phyloP scores from a whole-genome alignment of 768 basidiomycete species.

The Lactifluus echinatus region DNA sequence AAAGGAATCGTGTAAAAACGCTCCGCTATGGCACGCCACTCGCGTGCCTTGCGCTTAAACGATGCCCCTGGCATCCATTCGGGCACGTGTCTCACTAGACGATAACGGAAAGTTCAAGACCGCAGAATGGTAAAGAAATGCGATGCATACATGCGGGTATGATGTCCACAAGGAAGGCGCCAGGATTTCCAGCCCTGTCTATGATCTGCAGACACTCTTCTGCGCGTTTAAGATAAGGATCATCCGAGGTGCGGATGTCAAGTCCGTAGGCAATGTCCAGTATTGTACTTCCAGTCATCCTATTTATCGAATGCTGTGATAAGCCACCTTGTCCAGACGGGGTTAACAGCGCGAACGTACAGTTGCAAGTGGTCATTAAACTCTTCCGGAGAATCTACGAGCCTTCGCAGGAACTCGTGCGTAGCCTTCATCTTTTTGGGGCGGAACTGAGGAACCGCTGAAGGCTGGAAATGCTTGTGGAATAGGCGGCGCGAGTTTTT shows the following conservation, averaged over 20 bases:
- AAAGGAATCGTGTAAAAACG: constrained; percentile 18
- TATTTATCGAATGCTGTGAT: neutral
- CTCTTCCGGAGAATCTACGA: constrained; percentile 29
- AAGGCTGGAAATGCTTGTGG: constrained; percentile 23
- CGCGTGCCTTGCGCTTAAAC: constrained; percentile 21
- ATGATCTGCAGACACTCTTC: constrained; percentile 18
- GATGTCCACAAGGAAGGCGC: constrained; percentile 23
- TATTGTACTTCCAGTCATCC: constrained; percentile 19
- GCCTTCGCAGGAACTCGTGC: constrained; percentile 27
- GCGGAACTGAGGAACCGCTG: constrained; percentile 23
- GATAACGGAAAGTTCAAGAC: neutral
- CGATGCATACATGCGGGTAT: constrained; percentile 22
- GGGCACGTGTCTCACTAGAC: constrained; percentile 22
- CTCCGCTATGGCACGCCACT: constrained; percentile 19
- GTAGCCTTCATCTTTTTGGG: constrained; percentile 27
- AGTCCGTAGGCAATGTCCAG: constrained; percentile 18
- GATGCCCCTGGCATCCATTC: constrained; percentile 23
- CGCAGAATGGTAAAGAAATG: neutral
- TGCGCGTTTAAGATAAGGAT: constrained; percentile 19
- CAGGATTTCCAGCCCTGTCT: constrained; percentile 20
- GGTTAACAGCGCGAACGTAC: constrained; percentile 21
- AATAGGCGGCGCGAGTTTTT: constrained; percentile 27
- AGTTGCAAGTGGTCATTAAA: constrained; percentile 30
- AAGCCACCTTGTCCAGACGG: neutral
- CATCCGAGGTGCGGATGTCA: constrained; percentile 14